Conservation (phyloP, 768 basidiomycete genomes). For the Steccherinum ochraceum region DNA sequence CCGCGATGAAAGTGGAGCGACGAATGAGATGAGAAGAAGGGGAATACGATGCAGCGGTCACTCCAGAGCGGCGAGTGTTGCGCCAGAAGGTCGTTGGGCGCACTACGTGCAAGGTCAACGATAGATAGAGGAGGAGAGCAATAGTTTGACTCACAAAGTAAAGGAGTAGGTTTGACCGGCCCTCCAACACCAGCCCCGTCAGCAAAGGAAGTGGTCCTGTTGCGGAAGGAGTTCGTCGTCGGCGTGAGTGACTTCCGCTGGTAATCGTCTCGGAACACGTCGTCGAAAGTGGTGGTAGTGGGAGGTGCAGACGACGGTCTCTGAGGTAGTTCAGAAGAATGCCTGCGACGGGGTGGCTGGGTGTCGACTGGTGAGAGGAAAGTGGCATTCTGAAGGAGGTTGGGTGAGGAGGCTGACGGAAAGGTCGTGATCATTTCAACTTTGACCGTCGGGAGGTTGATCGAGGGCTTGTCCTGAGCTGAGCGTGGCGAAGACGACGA, state of each 20-base stretch:
- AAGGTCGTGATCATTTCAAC: constrained; percentile 5
- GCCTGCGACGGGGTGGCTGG: neutral
- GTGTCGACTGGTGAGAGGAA: constrained; percentile 1
- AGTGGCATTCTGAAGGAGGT: neutral
- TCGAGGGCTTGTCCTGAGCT: neutral
- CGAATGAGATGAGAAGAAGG: constrained; percentile 70
- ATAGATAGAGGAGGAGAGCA: neutral
- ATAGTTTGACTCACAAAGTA: neutral
- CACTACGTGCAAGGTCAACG: constrained; percentile 45
- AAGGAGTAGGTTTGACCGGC: neutral
- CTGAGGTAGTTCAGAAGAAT: neutral
- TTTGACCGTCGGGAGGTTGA: constrained; percentile 1
- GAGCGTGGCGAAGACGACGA: neutral
- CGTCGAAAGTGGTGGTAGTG: neutral
- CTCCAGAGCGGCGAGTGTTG: constrained; percentile 64
- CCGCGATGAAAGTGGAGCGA: constrained; percentile 73
- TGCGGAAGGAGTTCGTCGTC: neutral
- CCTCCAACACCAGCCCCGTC: neutral
- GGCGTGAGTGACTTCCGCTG: neutral
- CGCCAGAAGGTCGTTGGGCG: constrained; percentile 84
- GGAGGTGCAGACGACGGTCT: constrained; percentile 1
- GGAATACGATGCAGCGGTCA: constrained; percentile 64
- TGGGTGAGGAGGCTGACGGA: constrained; percentile 9
- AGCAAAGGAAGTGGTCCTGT: neutral
- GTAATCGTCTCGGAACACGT: neutral